Evolutionary conservation across 495 filamentous ascomycete genomes (phyloP), one percentile per base, ranked within the genome.

Genomic region (Aeminium ludgeri): DNA sequence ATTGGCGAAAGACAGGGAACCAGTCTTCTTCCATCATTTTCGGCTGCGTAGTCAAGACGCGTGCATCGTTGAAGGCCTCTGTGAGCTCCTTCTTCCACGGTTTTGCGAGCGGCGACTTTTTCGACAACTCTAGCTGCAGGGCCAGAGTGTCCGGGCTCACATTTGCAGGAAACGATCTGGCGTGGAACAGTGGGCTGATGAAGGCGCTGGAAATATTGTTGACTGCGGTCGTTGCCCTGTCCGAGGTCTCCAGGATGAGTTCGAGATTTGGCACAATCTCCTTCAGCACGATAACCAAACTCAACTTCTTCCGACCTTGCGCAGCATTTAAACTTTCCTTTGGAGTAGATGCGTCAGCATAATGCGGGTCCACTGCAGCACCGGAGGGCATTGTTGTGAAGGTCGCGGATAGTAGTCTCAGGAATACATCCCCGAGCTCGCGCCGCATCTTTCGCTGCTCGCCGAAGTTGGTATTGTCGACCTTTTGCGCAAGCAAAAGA

Each of bases 391-490:
- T 74, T 32, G 82, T 87, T 0, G 89, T 93, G 49, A 95, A 94
- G 3, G 84, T 78, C 16, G 91, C 91, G 0, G 85, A 82, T 13
- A 96, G 72, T 2, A 95, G 70, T 8, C 89, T 72, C 10, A 86
- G 57, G 49, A 96, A 84, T 2, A 95, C 67, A 57, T 99, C 89
- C 20, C 80, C 83, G 11, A 99, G 65, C 31, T 99, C 89, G 55
- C 79, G 76, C 48, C 89, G 70, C 87, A 96, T 93, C 52, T 77
- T 85, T 30, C 80, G 73, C 61, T 96, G 84, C 59, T 96, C 89
- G 18, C 89, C 89, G 60, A 95, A 96, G 48, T 84, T 96, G 10
- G 89, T 99, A 53, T 96, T 93, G 54, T 95, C 84, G 31, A 94
- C 73, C 61, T 99, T 99, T 52, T 84, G 74, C 7, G 87, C 89